Evolutionary conservation across 2,329 filamentous ascomycete genomes (phyloP).

Genomic region (Rutstroemia sp.): DNA sequence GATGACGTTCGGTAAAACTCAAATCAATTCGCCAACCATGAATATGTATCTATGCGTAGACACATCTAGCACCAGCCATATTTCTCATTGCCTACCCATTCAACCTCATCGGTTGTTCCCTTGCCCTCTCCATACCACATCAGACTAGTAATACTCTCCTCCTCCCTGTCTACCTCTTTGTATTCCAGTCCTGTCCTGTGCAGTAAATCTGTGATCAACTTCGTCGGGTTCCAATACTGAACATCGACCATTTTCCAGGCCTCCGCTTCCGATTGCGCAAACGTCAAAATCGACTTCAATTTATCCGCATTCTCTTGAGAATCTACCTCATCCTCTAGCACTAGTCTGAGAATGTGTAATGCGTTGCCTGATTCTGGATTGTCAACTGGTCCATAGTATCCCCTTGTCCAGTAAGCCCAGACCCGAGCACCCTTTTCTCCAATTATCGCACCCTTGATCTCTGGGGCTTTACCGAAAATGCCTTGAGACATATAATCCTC

Average conservation of each 20-base stretch:
- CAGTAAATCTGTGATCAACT: slow-evolving; percentile 42
- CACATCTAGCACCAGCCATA: slow-evolving; percentile 61
- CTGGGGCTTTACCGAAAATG: slow-evolving; percentile 47
- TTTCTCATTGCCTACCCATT: slow-evolving; percentile 73
- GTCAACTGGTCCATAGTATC: slow-evolving; percentile 51
- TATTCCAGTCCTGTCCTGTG: slow-evolving; percentile 41
- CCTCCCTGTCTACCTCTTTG: slow-evolving; percentile 47
- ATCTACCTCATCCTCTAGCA: slow-evolving; percentile 47
- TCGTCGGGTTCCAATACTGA: slow-evolving; percentile 76
- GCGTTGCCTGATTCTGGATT: slow-evolving; percentile 47
- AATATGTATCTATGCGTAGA: no score
- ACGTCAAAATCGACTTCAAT: slow-evolving; percentile 54
- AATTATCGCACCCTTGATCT: slow-evolving; percentile 62
- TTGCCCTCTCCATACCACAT: slow-evolving; percentile 57
- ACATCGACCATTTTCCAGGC: slow-evolving; percentile 65
- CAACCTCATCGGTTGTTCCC: slow-evolving; percentile 44
- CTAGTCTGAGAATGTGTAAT: slow-evolving; percentile 61
- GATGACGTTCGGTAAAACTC: no score
- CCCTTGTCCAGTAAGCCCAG: slow-evolving; percentile 68
- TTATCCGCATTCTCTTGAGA: slow-evolving; percentile 41
- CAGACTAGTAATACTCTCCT: slow-evolving; percentile 62
- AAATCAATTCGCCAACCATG: no score
- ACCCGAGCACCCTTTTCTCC: slow-evolving; percentile 45
- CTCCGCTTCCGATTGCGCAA: slow-evolving; percentile 63
- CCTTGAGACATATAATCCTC: slow-evolving; percentile 69